A percentile compares a stretch with the other conserved stretches of the same genome.
These are phyloP conservation scores for Elongisporangium anandrum DNA, from an alignment of 352 stramenopile species.

Conservation along the genomic window DNA sequence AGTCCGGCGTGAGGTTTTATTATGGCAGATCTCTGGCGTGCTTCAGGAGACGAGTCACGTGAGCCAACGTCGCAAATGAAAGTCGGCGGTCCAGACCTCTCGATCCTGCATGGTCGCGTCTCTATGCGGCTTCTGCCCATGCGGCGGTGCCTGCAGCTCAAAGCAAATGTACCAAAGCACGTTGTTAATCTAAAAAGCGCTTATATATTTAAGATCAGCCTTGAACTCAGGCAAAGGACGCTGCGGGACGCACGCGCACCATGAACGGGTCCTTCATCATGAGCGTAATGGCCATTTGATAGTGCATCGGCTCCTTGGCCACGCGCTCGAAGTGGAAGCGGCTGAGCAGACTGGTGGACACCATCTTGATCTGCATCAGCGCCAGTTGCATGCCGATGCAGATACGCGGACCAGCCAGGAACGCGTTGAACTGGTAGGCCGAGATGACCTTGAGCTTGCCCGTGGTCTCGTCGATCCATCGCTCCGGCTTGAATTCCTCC, in stretches of 20 bases:
- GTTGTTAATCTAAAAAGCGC: no score
- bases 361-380: slow-evolving; percentile 45
- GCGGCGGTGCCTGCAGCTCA: no score
- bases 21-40: neutral
- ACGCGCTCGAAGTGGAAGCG: slow-evolving; percentile 31
- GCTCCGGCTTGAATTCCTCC: slow-evolving; percentile 35
- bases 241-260: neutral
- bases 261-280: neutral
- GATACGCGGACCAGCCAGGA: slow-evolving; percentile 41
- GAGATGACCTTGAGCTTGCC: slow-evolving; percentile 30
- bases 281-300: neutral
- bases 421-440: slow-evolving; percentile 50
- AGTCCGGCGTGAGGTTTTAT: neutral
- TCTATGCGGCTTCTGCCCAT: neutral
- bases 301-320: slow-evolving; percentile 9
- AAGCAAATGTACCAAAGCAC: no score
- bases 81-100: neutral
- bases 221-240: neutral
- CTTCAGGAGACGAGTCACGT: neutral
- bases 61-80: neutral
- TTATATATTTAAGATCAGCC: no score
- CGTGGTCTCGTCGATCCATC: slow-evolving; percentile 41
- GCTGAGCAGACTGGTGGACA: slow-evolving; percentile 28
- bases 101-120: neutral
- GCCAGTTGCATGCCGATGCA: slow-evolving; percentile 54